phyloP scores from a whole-genome alignment of 2,329 filamentous ascomycete genomes.

The Ceratocystis lukuohia region DNA sequence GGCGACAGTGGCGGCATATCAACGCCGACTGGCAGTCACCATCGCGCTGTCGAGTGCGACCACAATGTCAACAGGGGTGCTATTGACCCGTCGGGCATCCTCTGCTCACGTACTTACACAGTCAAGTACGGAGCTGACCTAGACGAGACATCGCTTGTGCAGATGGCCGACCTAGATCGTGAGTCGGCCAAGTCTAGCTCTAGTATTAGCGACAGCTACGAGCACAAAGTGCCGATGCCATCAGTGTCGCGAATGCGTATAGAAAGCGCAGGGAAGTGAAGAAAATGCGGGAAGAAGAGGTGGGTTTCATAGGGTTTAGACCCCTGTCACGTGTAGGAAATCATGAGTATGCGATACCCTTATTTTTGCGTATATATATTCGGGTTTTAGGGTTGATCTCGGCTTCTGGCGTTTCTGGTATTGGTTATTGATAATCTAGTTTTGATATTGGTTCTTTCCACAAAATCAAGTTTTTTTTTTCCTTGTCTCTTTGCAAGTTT shows the following conservation, averaged over 20 bases:
- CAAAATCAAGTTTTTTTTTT: neutral
- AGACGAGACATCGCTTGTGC: conserved; percentile 15
- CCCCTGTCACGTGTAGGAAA: neutral
- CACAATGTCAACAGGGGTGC: neutral
- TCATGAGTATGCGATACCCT: neutral
- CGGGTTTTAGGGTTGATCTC: neutral
- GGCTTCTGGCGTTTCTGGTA: neutral
- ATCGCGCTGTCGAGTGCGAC: neutral
- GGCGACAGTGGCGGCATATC: neutral
- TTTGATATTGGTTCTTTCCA: neutral
- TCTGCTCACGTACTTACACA: conserved; percentile 12
- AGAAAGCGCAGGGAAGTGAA: neutral
- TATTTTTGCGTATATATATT: neutral
- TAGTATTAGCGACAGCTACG: conserved; percentile 8
- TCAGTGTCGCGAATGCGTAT: neutral
- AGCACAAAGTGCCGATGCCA: conserved; percentile 13
- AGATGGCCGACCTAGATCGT: conserved; percentile 16
- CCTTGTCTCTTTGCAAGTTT: neutral
- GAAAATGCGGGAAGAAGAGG: neutral
- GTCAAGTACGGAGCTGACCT: conserved; percentile 14
- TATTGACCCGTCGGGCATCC: neutral
- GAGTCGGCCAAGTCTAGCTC: neutral
- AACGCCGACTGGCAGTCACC: neutral
- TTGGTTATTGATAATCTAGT: neutral
- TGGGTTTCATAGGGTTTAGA: neutral